Conservation (phyloP, 441 rosid genomes). For the Arabidopsis lyrata region DNA sequence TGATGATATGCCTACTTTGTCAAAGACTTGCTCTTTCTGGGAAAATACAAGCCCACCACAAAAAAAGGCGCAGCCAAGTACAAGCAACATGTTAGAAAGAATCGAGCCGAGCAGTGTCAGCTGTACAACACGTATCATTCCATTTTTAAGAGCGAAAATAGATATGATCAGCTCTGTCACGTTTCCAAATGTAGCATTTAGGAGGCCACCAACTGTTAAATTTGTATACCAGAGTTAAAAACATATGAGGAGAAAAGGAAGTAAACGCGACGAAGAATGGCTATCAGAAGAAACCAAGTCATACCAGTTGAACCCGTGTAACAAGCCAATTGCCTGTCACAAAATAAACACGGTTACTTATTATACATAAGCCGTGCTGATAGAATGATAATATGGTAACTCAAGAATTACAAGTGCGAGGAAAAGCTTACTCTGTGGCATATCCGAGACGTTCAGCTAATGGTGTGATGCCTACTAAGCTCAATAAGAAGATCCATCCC, state of each 20-base stretch:
- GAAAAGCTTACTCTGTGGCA: constrained; percentile 69
- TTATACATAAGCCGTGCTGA: constrained; percentile 26
- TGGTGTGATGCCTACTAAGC: constrained; percentile 71
- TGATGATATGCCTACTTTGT: constrained; percentile 60
- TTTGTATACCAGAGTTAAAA: constrained; percentile 34
- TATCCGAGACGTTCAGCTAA: constrained; percentile 82
- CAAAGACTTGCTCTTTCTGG: constrained; percentile 74
- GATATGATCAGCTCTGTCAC: constrained; percentile 92
- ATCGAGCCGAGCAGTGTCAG: constrained; percentile 84
- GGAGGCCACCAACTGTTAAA: constrained; percentile 82
- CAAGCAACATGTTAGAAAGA: constrained; percentile 87
- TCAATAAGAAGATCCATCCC: constrained; percentile 74
- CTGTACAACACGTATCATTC: constrained; percentile 93
- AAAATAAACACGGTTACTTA: background rate
- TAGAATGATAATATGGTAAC: constrained; percentile 26
- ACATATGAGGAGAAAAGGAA: background rate
- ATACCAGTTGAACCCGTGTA: constrained; percentile 75
- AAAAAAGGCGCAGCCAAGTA: constrained; percentile 95
- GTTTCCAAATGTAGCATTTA: constrained; percentile 93
- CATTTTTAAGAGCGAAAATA: constrained; percentile 71
- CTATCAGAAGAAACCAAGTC: constrained; percentile 8
- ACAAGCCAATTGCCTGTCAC: constrained; percentile 71
- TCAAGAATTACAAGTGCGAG: constrained; percentile 15
- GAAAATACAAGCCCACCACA: constrained; percentile 75
- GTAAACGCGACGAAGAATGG: background rate